Conservation (phyloP, 164 flowering plant genomes). For the Magnolia changhungtana region DNA sequence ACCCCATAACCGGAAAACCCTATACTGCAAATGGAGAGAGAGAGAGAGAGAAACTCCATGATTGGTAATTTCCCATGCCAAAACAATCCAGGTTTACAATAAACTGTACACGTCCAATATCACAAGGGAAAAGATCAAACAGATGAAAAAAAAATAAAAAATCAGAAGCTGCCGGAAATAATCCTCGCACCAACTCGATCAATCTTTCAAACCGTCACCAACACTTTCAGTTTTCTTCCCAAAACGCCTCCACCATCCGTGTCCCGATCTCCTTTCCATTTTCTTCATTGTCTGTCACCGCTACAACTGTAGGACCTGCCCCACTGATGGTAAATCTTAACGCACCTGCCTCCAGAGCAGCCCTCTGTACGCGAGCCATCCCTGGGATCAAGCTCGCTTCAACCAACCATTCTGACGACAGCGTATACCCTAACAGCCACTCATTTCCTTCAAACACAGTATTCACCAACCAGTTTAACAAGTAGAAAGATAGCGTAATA, state of each 20-base stretch:
- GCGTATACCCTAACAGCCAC: slow-evolving; percentile 53
- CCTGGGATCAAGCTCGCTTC: slow-evolving; percentile 91
- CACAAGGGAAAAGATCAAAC: slow-evolving; percentile 29
- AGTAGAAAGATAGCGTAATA: slow-evolving; percentile 60
- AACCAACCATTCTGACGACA: slow-evolving; percentile 74
- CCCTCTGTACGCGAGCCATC: slow-evolving; percentile 74
- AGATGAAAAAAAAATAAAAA: slow-evolving; percentile 58
- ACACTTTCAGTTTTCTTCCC: too few relatives aligned
- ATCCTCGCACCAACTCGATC: too few relatives aligned
- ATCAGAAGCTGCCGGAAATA: too few relatives aligned
- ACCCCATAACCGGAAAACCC: too few relatives aligned
- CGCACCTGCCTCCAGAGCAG: slow-evolving; percentile 74
- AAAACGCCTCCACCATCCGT: slow-evolving; percentile 75
- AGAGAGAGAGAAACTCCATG: too few relatives aligned
- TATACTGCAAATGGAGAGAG: too few relatives aligned
- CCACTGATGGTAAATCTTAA: slow-evolving; percentile 93
- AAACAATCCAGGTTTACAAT: too few relatives aligned
- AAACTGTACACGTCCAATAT: too few relatives aligned
- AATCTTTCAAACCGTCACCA: too few relatives aligned
- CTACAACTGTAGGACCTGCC: slow-evolving; percentile 92
- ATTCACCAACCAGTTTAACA: slow-evolving; percentile 68
- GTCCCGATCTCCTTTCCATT: slow-evolving; percentile 67
- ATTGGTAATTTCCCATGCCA: too few relatives aligned
- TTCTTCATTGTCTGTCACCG: slow-evolving; percentile 55
- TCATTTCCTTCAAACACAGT: slow-evolving; percentile 63